Evolutionary conservation across 176 grass and related monocot genomes (phyloP), one percentile per base, ranked within the genome.

Genomic region (Alloteropsis semialata): DNA sequence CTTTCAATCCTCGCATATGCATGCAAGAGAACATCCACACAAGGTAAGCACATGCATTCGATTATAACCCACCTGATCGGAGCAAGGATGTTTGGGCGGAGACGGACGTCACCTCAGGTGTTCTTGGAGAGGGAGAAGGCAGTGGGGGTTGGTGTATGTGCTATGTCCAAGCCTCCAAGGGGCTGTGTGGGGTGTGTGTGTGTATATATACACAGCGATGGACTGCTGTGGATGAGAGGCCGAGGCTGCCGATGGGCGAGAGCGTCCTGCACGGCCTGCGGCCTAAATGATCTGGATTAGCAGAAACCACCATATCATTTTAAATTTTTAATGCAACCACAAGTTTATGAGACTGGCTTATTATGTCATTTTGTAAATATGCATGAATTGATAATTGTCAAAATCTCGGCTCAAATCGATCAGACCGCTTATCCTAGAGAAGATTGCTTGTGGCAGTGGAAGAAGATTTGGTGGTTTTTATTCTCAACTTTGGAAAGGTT

Each of bases 81-180:
- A 49, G 54, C 28, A 46, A 78, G 7, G 77, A 51, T 18, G 53
- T 3, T 25, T 17, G 42, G 19, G 21, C n/a, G 36, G 76, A 71
- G 16, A 46, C 38, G 39, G 25, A 60, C 48, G 36, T 73, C 66
- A 53, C 58, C 81, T 84, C 58, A 42, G 81, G 41, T 65, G 76
- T 68, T 74, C 32, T 83, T 30, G 45, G 21, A 17, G 55, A 22
- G 57, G 63, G 28, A 16, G 56, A 51, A 69, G 68, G 48, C 2
- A 71, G 75, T 66, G 81, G 69, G 75, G 45, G 73, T 73, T 82
- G 78, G 74, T 86, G 65, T 67, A 24, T 85, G 61, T 75, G 77
- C 55, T 66, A 48, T 68, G 61, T 48, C n/a, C n/a, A n/a, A n/a
- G n/a, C n/a, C 62, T n/a, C 57, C 34, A 81, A 33, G 41, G n/a